Conservation (phyloP, 257 asterid species). For the Rhazya stricta region DNA sequence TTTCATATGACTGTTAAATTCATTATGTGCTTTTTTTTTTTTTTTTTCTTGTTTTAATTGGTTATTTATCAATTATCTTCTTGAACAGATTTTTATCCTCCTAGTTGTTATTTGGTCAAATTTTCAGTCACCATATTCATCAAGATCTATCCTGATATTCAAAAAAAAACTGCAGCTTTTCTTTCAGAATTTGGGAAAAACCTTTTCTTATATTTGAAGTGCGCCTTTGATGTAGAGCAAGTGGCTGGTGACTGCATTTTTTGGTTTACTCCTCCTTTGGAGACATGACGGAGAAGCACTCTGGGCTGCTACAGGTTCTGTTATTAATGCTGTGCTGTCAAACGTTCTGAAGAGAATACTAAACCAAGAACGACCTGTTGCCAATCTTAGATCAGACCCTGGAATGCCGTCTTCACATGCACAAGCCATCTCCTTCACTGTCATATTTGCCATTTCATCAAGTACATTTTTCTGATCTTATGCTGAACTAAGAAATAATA, state of each 20-base stretch:
- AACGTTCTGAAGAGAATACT: slow-evolving; percentile 41
- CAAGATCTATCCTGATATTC: neutral
- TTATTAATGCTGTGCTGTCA: slow-evolving; percentile 48
- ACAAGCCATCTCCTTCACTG: slow-evolving; percentile 49
- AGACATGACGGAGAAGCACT: slow-evolving; percentile 67
- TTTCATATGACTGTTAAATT: neutral
- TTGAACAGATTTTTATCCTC: neutral
- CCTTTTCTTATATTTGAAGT: neutral
- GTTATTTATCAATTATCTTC: neutral
- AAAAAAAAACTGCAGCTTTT: neutral
- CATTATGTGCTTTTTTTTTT: neutral
- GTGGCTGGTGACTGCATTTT: slow-evolving; percentile 46
- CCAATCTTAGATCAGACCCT: slow-evolving; percentile 64
- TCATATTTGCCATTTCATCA: slow-evolving; percentile 40
- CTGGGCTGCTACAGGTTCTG: slow-evolving; percentile 67
- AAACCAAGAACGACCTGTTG: slow-evolving; percentile 69
- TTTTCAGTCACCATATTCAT: neutral
- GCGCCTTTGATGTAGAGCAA: slow-evolving; percentile 55
- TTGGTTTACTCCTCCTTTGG: slow-evolving; percentile 40
- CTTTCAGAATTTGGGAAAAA: neutral
- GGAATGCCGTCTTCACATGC: slow-evolving; percentile 98
- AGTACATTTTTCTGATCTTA: slow-evolving; percentile 30
- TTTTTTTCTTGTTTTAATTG: neutral
- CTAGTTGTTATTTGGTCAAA: neutral
- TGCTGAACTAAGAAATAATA: neutral